Evolutionary conservation across 768 basidiomycete species (phyloP).

Genomic region (Xanthoconium purpureum): DNA sequence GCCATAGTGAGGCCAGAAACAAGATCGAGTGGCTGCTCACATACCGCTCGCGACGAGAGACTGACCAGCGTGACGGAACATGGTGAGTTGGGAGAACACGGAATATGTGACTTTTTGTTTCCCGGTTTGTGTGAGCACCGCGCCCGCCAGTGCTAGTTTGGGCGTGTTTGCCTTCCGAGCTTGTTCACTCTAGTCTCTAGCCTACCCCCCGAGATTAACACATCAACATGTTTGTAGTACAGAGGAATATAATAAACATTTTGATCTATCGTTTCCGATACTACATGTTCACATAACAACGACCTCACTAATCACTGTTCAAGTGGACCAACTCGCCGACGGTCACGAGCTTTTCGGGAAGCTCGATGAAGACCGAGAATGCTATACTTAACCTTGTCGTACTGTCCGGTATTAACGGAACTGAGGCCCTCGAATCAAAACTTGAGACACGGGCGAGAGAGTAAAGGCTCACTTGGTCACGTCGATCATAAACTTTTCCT

Average conservation of each 20-base stretch:
- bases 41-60: slow-evolving; percentile 52
- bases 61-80: slow-evolving; percentile 63
- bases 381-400: slow-evolving; percentile 81
- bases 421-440: slow-evolving; percentile 36
- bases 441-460: not conserved
- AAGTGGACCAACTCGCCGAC: slow-evolving; percentile 40
- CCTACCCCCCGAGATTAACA: not conserved
- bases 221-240: slow-evolving; percentile 1
- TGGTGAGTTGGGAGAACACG: slow-evolving; percentile 16
- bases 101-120: slow-evolving; percentile 7
- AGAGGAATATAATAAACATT: slow-evolving; percentile 13
- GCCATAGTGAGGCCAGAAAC: not conserved
- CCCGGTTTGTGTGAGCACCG: slow-evolving; percentile 13
- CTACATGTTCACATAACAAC: slow-evolving; percentile 9
- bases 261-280: slow-evolving; percentile 9
- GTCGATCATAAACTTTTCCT: slow-evolving; percentile 69
- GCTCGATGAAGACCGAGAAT: slow-evolving; percentile 68
- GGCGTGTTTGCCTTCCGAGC: slow-evolving; percentile 21
- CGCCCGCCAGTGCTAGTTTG: slow-evolving; percentile 23
- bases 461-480: slow-evolving; percentile 61
- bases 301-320: slow-evolving; percentile 22
- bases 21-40: slow-evolving; percentile 11
- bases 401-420: slow-evolving; percentile 59
- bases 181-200: no score
- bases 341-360: slow-evolving; percentile 70